A percentile compares a stretch with the other conserved stretches of the same genome.
Conservation (phyloP, 2,329 filamentous ascomycete genomes). For the Hymenoscyphus fraxineus region DNA sequence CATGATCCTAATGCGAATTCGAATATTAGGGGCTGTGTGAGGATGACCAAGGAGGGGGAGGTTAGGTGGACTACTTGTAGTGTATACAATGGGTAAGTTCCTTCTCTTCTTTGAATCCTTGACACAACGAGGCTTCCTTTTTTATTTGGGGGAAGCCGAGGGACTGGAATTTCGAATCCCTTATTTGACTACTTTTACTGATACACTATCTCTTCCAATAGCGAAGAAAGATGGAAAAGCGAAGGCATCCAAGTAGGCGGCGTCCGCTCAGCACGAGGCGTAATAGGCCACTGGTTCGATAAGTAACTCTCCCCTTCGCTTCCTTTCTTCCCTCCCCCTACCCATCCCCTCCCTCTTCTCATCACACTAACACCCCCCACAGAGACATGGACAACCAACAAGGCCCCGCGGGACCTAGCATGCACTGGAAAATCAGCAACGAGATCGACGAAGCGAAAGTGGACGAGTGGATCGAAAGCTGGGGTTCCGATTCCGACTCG, state of each 20-base stretch:
- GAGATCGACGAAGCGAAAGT: conserved; percentile 16
- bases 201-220: conserved; percentile 35
- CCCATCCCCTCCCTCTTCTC: not conserved
- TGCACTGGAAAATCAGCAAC: conserved; percentile 72
- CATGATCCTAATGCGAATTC: conserved; percentile 69
- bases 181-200: not conserved
- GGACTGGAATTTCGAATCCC: not conserved
- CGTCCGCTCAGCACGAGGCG: conserved; percentile 58
- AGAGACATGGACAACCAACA: conserved; percentile 59
- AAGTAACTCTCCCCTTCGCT: conserved; percentile 43
- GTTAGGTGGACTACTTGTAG: conserved; percentile 71
- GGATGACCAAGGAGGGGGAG: conserved; percentile 65
- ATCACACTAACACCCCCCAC: not conserved
- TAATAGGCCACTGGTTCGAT: conserved; percentile 76
- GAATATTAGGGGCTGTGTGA: conserved; percentile 59
- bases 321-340: not conserved
- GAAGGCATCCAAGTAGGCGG: conserved; percentile 75
- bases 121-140: not conserved
- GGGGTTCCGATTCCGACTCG: conserved; percentile 3
- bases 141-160: not conserved
- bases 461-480: conserved; percentile 4
- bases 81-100: conserved; percentile 49
- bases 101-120: too few species aligned
- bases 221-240: conserved; percentile 70
- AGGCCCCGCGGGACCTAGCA: conserved; percentile 70